Base-by-base conservation (phyloP, 192 early-diverging fungal genomes). In the Pilaira anomala region DNA sequence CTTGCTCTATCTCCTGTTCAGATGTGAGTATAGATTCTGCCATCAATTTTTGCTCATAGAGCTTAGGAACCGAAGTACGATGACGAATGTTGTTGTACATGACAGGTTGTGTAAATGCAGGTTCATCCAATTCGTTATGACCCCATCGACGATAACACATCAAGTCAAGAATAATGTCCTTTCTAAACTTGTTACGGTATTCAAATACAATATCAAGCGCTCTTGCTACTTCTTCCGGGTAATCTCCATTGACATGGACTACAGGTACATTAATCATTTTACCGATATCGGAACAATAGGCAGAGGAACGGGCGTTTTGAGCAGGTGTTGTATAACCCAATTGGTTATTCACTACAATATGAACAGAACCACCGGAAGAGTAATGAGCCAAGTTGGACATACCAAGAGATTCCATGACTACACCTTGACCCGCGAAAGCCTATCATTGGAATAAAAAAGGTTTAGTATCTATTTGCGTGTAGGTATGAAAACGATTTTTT, bases 281-380 rank as follows among this genome's bases (percentile, higher is more conserved):
- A 25, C 88, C 96, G 68, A 98, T 88, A 62, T 98, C 96, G 0
- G 91, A 93, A 26, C 89, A 90, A 75, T 98, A 97, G 19, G 87
- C 79, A 7, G 91, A 93, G 1, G 91, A 93, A 36, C 96, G 88
- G 0, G 95, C 91, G 67, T 98, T 98, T 66, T 89, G 88, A 9
- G 93, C 91, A 13, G 93, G 94, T n/a, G 95, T 98, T 0, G 95
- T 98, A 78, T 96, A 98, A 26, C 91, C 91, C 52, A 98, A 87
- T 78, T 98, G 96, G 78, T 98, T 98, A 74, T 98, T 98, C 68
- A 98, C 93, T 49, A 98, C 96, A 64, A 98, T 82, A 67, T 98
- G 96, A n/a, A 98, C 73, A 3, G 92, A 93, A 18, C 96, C 96
- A 71, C 96, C 96, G 1, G 90, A 89, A 8, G 90, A 90, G 76